Conservation (phyloP, 148 eudicot species). For the Cornus kousa region DNA sequence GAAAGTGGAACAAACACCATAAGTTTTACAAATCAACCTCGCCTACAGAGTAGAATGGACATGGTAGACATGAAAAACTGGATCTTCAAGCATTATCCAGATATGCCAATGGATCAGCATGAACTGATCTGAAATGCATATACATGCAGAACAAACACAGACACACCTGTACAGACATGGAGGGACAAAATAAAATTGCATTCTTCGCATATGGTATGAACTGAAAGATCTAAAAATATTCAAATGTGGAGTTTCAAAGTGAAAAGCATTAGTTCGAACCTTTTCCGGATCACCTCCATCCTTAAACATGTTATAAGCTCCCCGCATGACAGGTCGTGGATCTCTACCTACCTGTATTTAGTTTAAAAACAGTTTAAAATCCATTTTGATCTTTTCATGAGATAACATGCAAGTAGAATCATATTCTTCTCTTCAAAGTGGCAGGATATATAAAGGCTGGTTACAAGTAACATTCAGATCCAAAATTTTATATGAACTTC, state of each 20-base stretch:
- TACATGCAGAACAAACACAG: not conserved
- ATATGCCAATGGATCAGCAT: too few relatives aligned
- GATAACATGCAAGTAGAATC: not conserved
- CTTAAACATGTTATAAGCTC: slow-evolving; percentile 74
- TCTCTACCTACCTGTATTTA: slow-evolving; percentile 74
- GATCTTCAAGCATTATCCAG: not conserved
- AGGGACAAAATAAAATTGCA: too few relatives aligned
- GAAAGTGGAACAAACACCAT: not conserved
- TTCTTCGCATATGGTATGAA: not conserved
- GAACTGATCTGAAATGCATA: not conserved
- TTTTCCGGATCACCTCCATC: slow-evolving; percentile 88
- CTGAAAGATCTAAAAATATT: not conserved
- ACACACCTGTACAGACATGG: not conserved
- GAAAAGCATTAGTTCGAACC: slow-evolving; percentile 33
- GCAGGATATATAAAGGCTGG: not conserved
- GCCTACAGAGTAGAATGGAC: not conserved
- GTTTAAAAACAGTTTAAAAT: slow-evolving; percentile 1
- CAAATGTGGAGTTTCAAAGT: not conserved
- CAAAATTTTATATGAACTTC: not conserved
- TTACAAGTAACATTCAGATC: not conserved
- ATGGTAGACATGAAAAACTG: not conserved
- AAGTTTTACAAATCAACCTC: not conserved
- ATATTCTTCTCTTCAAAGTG: not conserved
- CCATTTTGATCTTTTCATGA: not conserved
- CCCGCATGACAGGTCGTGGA: slow-evolving; percentile 86